Conservation (phyloP, 441 rosid species). For the Brassica hybrid region DNA sequence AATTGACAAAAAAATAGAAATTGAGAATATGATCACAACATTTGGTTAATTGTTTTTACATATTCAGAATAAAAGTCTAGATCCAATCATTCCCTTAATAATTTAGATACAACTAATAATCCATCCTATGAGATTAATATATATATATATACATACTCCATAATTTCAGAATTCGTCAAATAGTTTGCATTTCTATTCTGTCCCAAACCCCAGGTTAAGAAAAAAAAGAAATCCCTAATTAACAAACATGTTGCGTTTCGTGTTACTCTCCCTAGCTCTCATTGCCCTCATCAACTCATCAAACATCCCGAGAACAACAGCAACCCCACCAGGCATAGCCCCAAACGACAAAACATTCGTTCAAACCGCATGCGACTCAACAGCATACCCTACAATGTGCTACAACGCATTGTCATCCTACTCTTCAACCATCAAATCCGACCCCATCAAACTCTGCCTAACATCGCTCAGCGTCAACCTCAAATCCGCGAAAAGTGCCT, state of each 20-base stretch:
- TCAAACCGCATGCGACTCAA: conserved; percentile 53
- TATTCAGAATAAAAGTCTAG: not conserved
- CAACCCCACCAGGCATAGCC: conserved; percentile 36
- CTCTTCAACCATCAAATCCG: conserved; percentile 51
- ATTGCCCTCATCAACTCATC: conserved; percentile 37
- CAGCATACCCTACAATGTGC: conserved; percentile 53
- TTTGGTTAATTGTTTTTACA: not conserved
- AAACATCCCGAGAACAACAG: conserved; percentile 22
- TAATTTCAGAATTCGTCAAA: conserved; percentile 20
- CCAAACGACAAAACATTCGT: conserved; percentile 51
- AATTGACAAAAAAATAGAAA: no score
- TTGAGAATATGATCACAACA: no score
- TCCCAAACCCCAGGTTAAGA: conserved; percentile 6
- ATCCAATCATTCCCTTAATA: not conserved
- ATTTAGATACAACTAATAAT: not conserved
- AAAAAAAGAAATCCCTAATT: not conserved
- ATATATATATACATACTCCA: not conserved
- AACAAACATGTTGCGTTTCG: conserved; percentile 31
- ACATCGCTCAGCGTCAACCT: conserved; percentile 50
- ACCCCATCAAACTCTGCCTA: conserved; percentile 56
- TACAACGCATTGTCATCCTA: conserved; percentile 51
- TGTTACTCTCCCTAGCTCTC: conserved; percentile 35
- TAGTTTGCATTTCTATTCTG: not conserved
- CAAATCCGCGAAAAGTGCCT: conserved; percentile 43
- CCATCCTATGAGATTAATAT: not conserved